Evolutionary conservation across 2,329 filamentous ascomycete genomes (phyloP).

Genomic region (Cercospora citrullina): DNA sequence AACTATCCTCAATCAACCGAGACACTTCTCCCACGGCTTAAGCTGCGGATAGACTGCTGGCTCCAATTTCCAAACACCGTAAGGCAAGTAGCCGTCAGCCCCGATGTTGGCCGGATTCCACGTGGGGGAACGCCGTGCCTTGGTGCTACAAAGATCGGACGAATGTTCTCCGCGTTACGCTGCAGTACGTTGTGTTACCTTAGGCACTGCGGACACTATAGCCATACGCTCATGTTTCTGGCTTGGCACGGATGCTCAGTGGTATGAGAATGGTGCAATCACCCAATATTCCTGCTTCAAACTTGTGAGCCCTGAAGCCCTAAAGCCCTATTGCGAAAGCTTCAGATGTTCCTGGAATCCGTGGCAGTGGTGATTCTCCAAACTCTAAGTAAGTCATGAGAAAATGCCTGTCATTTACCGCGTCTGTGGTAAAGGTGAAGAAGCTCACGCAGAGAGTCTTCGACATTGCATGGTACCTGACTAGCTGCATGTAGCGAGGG

Average conservation of each 20-base stretch:
- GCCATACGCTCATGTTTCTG: background rate
- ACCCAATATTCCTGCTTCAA: background rate
- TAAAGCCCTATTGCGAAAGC: background rate
- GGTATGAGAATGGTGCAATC: background rate
- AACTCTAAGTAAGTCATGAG: background rate
- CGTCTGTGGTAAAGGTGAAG: background rate
- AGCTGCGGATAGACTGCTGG: background rate
- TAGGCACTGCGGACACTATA: background rate
- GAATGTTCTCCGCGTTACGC: background rate
- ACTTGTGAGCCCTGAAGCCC: background rate
- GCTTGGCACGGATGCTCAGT: background rate
- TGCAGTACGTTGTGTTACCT: background rate
- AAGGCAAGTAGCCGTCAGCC: slow-evolving; percentile 1
- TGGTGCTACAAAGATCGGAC: background rate
- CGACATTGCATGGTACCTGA: background rate
- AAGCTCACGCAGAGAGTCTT: background rate
- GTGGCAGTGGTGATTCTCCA: background rate
- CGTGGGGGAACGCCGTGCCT: background rate
- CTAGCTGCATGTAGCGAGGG: background rate
- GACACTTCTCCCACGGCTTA: background rate
- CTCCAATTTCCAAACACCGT: background rate
- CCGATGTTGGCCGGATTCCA: slow-evolving; percentile 2
- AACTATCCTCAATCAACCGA: background rate
- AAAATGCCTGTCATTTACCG: background rate
- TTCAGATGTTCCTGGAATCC: background rate